Base-by-base conservation (phyloP, 2,329 filamentous ascomycete genomes). In the Thelonectria olida region DNA sequence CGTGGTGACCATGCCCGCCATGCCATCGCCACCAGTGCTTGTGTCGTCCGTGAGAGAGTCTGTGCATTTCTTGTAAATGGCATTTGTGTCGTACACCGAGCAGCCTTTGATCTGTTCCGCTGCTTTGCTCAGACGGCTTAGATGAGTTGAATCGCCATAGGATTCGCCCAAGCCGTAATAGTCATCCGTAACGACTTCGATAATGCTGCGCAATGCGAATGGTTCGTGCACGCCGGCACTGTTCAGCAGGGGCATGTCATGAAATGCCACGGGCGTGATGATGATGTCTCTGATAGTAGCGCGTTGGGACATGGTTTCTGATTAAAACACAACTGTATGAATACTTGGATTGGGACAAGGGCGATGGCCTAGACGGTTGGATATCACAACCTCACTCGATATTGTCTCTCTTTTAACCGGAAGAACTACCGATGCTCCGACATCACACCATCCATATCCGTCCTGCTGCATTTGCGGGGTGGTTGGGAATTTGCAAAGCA, bases 41-140 rank as follows among this genome's bases (percentile, higher is more conserved):
- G 61, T 70, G 38, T 69, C 92, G 49, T 84, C 88, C 3, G 90
- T 91, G 0, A 79, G 72, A 0, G 91, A 91, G 58, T 95, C 90
- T 77, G 93, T 83, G 72, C 96, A 96, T 2, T 89, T 92, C 67
- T 92, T 89, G 78, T 94, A 95, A 65, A 95, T 85, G 70, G 94
- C 90, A 72, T 95, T 96, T 1, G 92, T 95, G 76, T 92, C 92
- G 36, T 76, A 74, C 1, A 77, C 64, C 2, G 75, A 64, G 5
- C 74, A 53, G 0, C 70, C 74, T 15, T 67, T 76, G 54, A 78
- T 69, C 5, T 61, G 61, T 4, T 70, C 59, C 5, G 76, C 76
- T 34, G 72, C 78, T 27, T 62, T 65, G 5, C 73, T 67, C 10
- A 81, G 67, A 7, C 77, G 76, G 4, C 56, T 50, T 1, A 80